Evolutionary conservation across 345 rosid genomes (phyloP).

Genomic region (Gossypium herbaceum): DNA sequence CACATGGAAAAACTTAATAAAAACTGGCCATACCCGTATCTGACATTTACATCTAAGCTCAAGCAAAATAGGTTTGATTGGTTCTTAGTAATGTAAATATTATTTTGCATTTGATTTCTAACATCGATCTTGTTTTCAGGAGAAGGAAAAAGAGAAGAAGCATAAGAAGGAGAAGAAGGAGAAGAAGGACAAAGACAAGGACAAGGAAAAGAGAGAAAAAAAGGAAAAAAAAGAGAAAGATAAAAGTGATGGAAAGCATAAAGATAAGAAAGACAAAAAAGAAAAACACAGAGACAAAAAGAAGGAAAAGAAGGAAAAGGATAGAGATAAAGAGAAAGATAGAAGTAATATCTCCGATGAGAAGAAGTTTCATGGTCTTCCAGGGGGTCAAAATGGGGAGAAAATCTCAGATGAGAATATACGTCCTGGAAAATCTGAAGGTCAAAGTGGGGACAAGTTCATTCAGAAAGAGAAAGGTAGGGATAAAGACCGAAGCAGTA

Average conservation of each 20-base stretch:
- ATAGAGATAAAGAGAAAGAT: constrained; percentile 33
- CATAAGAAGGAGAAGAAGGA: constrained; percentile 37
- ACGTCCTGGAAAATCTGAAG: constrained; percentile 22
- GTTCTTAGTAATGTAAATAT: not conserved
- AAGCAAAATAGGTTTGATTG: not conserved
- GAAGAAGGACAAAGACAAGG: not conserved
- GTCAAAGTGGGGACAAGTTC: constrained; percentile 29
- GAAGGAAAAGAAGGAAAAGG: constrained; percentile 37
- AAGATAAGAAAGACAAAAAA: constrained; percentile 46
- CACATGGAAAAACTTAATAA: too few relatives aligned
- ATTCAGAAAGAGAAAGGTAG: constrained; percentile 27
- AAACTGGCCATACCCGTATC: too few relatives aligned
- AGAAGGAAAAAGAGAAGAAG: constrained; percentile 49
- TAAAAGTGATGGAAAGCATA: constrained; percentile 42
- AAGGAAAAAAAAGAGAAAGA: constrained; percentile 47
- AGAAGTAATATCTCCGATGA: constrained; percentile 29
- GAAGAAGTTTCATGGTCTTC: constrained; percentile 25
- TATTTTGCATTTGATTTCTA: constrained; percentile 1
- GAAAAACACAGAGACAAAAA: constrained; percentile 39
- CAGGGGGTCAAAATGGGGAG: constrained; percentile 28
- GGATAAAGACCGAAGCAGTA: constrained; percentile 26
- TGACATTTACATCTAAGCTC: too few relatives aligned
- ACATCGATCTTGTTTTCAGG: constrained; percentile 30
- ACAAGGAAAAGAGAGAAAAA: constrained; percentile 41
- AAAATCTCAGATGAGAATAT: constrained; percentile 32